These are phyloP conservation scores for Tripterygium wilfordii DNA, from an alignment of 177 flowering plant genomes.

Conservation along the genomic window DNA sequence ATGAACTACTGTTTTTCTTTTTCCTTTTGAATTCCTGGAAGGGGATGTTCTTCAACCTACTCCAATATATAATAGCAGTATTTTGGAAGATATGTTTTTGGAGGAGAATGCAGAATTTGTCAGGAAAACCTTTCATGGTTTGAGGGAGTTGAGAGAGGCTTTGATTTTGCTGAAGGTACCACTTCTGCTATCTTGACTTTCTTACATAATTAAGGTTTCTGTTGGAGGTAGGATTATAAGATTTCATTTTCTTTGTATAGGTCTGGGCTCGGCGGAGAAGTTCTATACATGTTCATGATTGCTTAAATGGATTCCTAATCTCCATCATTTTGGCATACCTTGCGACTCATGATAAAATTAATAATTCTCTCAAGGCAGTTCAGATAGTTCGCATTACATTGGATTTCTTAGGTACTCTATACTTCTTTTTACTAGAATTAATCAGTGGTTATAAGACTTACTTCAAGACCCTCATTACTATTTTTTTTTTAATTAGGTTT, in stretches of 20 bases:
- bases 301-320: slow-evolving; percentile 75
- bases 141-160: slow-evolving; percentile 75
- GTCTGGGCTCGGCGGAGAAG: slow-evolving; percentile 89
- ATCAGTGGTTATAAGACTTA: too few species aligned
- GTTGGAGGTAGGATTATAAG: slow-evolving; percentile 7
- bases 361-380: slow-evolving; percentile 64
- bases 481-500: too few species aligned
- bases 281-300: slow-evolving; percentile 64
- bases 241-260: slow-evolving; percentile 30
- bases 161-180: slow-evolving; percentile 72
- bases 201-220: too few species aligned
- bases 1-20: not conserved
- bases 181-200: not conserved
- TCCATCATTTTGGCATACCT: slow-evolving; percentile 69
- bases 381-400: slow-evolving; percentile 72
- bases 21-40: slow-evolving; percentile 9
- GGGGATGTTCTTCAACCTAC: slow-evolving; percentile 44
- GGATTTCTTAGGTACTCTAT: slow-evolving; percentile 67
- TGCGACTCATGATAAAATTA: slow-evolving; percentile 44
- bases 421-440: not conserved
- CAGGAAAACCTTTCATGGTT: slow-evolving; percentile 39
- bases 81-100: slow-evolving; percentile 86
- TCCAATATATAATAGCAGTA: slow-evolving; percentile 73
- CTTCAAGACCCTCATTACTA: too few species aligned
- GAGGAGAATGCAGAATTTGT: slow-evolving; percentile 63